Evolutionary conservation across 257 asterid species (phyloP), one percentile per base, ranked within the genome.

Genomic region (Solanum ossicruentum): DNA sequence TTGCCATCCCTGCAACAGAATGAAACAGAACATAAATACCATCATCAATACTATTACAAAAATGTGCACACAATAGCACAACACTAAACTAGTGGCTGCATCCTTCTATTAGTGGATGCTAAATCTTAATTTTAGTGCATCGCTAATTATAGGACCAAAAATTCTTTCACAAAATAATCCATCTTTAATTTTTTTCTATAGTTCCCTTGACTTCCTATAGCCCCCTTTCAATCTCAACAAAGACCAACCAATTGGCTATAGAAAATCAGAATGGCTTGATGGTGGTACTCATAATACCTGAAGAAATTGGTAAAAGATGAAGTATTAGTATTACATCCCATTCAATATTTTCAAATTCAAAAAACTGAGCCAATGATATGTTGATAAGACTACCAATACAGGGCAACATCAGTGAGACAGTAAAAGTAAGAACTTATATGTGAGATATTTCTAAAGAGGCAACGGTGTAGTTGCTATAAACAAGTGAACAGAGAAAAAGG

Each of bases 1-100:
- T 84, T 91, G 66, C 97, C 97, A 90, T 96, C 97, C 91, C 99
- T 96, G 96, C 85, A 61, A 84, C 70, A 86, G 71, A 75, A 71
- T 18, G 28, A 61, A 63, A 78, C 58, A 67, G 60, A 51, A 82
- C 28, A 57, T 32, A 54, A 58, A 9, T 36, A 41, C 56, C 36
- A 23, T 36, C 51, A 81, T 57, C 70, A 81, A 57, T 55, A 17
- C 75, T 9, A 39, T n/a, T 63, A 63, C 18, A 10, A 61, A 58
- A 58, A 23, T 6, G 23, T 41, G 28, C 58, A 82, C 15, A 66
- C 77, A 82, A 43, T 66, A 9, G 10, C 81, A 69, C 65, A 66
- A 52, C 3, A 2, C 52, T 63, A 43, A 45, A 66, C 85, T 71
- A 83, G 57, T 83, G 45, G 7, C 81, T 55, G 73, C 16, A 83